These are phyloP conservation scores for Elaeagnus macrophylla DNA, from an alignment of 306 rosid genomes.

Conservation along the genomic window DNA sequence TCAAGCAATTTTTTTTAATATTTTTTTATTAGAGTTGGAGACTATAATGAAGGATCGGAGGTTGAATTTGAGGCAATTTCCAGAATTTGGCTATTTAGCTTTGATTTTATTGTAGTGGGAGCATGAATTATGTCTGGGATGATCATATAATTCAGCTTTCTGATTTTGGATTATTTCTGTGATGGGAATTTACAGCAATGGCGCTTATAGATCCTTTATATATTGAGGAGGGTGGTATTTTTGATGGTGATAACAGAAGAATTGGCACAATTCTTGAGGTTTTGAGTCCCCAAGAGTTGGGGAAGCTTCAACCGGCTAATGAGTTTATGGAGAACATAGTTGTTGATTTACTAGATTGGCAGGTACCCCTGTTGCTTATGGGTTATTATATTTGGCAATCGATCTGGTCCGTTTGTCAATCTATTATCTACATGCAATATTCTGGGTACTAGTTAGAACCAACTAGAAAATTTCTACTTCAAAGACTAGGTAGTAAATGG, in stretches of 20 bases:
- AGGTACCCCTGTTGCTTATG: too few relatives aligned
- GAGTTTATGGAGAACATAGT: too few relatives aligned
- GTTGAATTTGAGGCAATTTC: neutral
- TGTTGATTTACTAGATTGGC: too few relatives aligned
- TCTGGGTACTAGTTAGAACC: conserved; percentile 52
- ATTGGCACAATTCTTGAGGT: too few relatives aligned
- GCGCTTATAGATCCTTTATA: conserved; percentile 58
- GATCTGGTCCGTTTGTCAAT: conserved; percentile 42
- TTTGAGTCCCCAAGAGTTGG: too few relatives aligned
- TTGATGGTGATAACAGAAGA: too few relatives aligned
- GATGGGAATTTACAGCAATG: conserved; percentile 39
- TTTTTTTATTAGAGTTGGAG: too few relatives aligned
- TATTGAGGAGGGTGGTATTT: conserved; percentile 48
- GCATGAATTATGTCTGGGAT: conserved; percentile 8
- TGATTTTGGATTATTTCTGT: conserved; percentile 20
- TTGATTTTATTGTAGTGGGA: neutral
- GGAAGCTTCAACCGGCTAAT: too few relatives aligned
- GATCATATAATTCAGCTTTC: conserved; percentile 3
- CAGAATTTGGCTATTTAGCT: neutral
- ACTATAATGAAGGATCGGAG: too few relatives aligned
- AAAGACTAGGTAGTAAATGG: too few relatives aligned
- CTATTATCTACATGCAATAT: conserved; percentile 14
- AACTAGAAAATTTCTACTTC: neutral
- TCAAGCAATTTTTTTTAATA: neutral
- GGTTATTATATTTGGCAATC: too few relatives aligned